Percentiles rank a stretch among this genome's conserved stretches.
phyloP scores from a whole-genome alignment of 1,284 basidiomycete genomes.

The Sporisorium reilianum region DNA sequence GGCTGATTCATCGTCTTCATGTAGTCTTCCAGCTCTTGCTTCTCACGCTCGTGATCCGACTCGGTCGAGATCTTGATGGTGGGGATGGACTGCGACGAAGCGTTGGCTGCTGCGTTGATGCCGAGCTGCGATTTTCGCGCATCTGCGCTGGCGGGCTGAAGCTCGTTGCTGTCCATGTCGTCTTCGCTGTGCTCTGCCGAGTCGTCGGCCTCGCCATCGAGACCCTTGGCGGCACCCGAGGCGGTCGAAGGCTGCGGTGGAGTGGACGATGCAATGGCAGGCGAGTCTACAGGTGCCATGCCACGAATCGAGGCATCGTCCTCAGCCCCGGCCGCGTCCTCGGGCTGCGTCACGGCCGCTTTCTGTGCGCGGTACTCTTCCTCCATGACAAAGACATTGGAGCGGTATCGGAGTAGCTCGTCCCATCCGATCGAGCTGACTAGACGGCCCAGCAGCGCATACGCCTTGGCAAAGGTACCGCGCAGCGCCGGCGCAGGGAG shows the following conservation, averaged over 20 bases:
- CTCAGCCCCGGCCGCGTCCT: constrained; percentile 13
- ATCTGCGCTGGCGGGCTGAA: constrained; percentile 3
- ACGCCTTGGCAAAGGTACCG: constrained; percentile 95
- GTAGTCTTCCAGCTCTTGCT: constrained; percentile 67
- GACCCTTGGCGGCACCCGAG: constrained; percentile 13
- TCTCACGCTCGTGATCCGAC: constrained; percentile 75
- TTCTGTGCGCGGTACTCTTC: constrained; percentile 88
- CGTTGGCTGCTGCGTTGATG: constrained; percentile 51
- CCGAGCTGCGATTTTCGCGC: constrained; percentile 41
- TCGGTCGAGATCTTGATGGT: constrained; percentile 90
- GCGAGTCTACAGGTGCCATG: constrained; percentile 31
- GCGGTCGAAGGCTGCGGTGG: constrained; percentile 26
- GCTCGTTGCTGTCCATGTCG: constrained; percentile 38
- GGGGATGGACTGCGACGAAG: constrained; percentile 75
- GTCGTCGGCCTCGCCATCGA: constrained; percentile 13
- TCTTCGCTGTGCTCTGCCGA: constrained; percentile 33
- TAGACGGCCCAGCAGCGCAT: constrained; percentile 86
- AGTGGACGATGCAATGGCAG: constrained; percentile 34
- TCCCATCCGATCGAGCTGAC: constrained; percentile 98
- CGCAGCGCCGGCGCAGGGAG: constrained; percentile 92
- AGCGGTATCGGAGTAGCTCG: constrained; percentile 92
- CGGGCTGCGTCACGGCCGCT: constrained; percentile 51
- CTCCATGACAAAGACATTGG: constrained; percentile 98
- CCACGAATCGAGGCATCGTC: constrained; percentile 36
- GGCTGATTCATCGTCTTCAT: constrained; percentile 63